phyloP scores from a whole-genome alignment of 164 flowering plant species.

The Taxillus chinensis region DNA sequence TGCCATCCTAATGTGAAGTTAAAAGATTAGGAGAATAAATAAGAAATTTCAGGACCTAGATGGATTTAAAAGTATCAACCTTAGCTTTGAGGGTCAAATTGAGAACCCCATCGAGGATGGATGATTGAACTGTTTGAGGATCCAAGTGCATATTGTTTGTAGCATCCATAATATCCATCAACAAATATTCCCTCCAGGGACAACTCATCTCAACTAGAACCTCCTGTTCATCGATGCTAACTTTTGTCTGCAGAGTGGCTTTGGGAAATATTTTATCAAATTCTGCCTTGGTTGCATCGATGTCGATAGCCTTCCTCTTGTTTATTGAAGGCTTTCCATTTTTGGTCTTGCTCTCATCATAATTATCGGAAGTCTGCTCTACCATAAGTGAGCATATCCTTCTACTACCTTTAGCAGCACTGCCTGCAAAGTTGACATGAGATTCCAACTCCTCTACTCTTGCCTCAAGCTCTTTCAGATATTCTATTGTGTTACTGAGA shows the following conservation, averaged over 20 bases:
- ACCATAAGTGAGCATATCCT: conserved; percentile 27
- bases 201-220: conserved; percentile 54
- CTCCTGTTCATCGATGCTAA: conserved; percentile 37
- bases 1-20: neutral
- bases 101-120: conserved; percentile 46
- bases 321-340: conserved; percentile 20
- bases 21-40: neutral
- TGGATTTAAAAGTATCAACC: conserved; percentile 26
- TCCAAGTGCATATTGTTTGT: conserved; percentile 53
- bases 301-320: conserved; percentile 64
- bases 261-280: conserved; percentile 17
- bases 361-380: conserved; percentile 69
- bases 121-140: conserved; percentile 54
- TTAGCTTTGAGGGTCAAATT: conserved; percentile 53
- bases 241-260: conserved; percentile 32
- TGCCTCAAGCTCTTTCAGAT: conserved; percentile 68
- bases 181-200: conserved; percentile 59
- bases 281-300: conserved; percentile 33
- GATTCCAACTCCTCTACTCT: conserved; percentile 70
- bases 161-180: conserved; percentile 65
- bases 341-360: conserved; percentile 19
- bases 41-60: neutral
- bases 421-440: conserved; percentile 25
- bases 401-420: conserved; percentile 28
- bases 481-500: conserved; percentile 57